phyloP scores from a whole-genome alignment of 225 moss, liverwort and hornwort species.

The Pleurozium schreberi region DNA sequence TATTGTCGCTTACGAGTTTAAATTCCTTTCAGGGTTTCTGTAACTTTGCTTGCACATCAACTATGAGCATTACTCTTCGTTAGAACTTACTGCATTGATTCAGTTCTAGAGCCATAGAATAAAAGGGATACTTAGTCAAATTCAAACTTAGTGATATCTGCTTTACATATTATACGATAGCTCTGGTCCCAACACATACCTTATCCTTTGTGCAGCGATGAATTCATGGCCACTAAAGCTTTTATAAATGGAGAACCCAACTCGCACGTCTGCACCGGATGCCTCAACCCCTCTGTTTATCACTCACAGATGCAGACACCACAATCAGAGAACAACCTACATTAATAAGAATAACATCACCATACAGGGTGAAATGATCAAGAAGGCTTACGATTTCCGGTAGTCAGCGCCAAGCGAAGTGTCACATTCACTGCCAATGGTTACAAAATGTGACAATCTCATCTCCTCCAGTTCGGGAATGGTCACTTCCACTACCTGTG shows the following conservation, averaged over 20 bases:
- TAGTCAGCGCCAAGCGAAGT: conserved; percentile 62
- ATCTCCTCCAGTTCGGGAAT: conserved; percentile 93
- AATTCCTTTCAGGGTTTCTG: neutral
- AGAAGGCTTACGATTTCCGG: conserved; percentile 31
- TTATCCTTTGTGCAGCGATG: conserved; percentile 68
- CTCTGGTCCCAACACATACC: conserved; percentile 20
- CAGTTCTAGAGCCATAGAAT: neutral
- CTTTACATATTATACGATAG: neutral
- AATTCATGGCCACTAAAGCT: conserved; percentile 59
- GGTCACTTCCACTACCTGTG: conserved; percentile 72
- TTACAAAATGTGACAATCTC: conserved; percentile 88
- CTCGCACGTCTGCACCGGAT: conserved; percentile 84
- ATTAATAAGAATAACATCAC: neutral
- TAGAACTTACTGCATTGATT: neutral
- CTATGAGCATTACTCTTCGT: neutral
- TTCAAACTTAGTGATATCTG: neutral
- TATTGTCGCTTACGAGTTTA: neutral
- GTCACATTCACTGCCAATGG: conserved; percentile 75
- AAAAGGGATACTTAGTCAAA: too few species aligned
- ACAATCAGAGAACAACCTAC: neutral
- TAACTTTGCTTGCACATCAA: neutral
- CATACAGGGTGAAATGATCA: neutral
- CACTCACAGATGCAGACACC: neutral
- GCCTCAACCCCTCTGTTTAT: conserved; percentile 37
- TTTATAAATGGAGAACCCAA: conserved; percentile 61